Evolutionary conservation across 208 protist genomes (phyloP), one percentile per base, ranked within the genome.

Genomic region (Strigomonas galati): DNA sequence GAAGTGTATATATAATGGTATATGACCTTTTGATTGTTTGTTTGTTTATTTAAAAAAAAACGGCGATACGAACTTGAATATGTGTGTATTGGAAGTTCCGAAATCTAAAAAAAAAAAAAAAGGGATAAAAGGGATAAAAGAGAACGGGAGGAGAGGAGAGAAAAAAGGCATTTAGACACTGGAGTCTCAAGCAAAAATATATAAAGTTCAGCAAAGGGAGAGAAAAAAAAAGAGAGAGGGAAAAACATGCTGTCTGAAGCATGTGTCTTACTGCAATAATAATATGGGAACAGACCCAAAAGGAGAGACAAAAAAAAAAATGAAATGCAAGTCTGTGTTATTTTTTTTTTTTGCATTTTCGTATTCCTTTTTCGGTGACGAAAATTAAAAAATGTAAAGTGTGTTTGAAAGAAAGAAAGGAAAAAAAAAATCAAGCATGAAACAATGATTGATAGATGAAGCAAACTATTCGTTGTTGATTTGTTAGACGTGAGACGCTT

Each of bases 321-420:
- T 35, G 30, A 48, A 48, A 48, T n/a, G 14, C 14, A 48, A n/a
- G n/a, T n/a, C n/a, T n/a, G n/a, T n/a, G n/a, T n/a, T n/a, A n/a
- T n/a, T n/a, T n/a, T n/a, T n/a, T n/a, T n/a, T n/a, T n/a, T n/a
- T n/a, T n/a, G n/a, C n/a, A n/a, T n/a, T n/a, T n/a, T n/a, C n/a
- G n/a, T n/a, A n/a, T n/a, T n/a, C n/a, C n/a, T n/a, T n/a, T n/a
- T n/a, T n/a, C n/a, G n/a, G n/a, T n/a, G n/a, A n/a, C n/a, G n/a
- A n/a, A n/a, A n/a, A n/a, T n/a, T n/a, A n/a, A n/a, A n/a, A n/a
- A n/a, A n/a, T n/a, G n/a, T n/a, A n/a, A n/a, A n/a, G n/a, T n/a
- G n/a, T n/a, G n/a, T n/a, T n/a, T n/a, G n/a, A n/a, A n/a, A n/a
- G 31, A 69, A 67, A 21, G 67, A 69, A 28, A 58, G 52, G 53